phyloP scores from a whole-genome alignment of 2,329 filamentous ascomycete species.

The Neopestalotiopsis sp. region DNA sequence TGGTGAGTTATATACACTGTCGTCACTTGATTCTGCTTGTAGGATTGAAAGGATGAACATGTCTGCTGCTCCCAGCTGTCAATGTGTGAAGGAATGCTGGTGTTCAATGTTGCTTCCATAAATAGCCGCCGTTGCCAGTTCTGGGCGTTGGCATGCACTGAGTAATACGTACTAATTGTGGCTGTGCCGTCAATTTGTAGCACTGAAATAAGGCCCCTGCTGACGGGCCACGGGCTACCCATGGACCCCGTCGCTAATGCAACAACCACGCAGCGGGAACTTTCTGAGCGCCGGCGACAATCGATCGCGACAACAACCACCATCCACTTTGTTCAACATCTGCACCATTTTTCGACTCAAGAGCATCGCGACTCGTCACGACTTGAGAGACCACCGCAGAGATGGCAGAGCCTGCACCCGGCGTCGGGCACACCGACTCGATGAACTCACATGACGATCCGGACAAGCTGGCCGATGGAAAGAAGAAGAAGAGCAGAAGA shows the following conservation, averaged over 20 bases:
- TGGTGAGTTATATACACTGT: neutral
- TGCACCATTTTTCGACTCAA: neutral
- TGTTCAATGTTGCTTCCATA: neutral
- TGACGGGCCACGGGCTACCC: neutral
- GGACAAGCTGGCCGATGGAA: constrained; percentile 68
- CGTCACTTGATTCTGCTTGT: too few relatives aligned
- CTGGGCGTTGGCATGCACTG: neutral
- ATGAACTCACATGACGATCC: constrained; percentile 59
- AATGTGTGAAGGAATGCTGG: neutral
- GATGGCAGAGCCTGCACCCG: constrained; percentile 55
- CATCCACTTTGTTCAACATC: neutral
- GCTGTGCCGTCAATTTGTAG: neutral
- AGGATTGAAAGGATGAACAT: neutral
- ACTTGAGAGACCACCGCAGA: constrained; percentile 19
- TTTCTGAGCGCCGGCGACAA: neutral
- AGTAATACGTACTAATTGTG: constrained; percentile 2
- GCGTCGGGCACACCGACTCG: constrained; percentile 54
- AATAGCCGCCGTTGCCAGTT: neutral
- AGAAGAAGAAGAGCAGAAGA: constrained; percentile 88
- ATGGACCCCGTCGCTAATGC: neutral
- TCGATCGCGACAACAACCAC: neutral
- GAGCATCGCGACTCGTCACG: neutral
- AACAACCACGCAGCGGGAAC: neutral
- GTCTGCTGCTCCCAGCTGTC: neutral
- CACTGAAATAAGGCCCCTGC: neutral